These are phyloP conservation scores for Leucosporidium scottii DNA, from an alignment of 768 basidiomycete species.

Conservation along the genomic window DNA sequence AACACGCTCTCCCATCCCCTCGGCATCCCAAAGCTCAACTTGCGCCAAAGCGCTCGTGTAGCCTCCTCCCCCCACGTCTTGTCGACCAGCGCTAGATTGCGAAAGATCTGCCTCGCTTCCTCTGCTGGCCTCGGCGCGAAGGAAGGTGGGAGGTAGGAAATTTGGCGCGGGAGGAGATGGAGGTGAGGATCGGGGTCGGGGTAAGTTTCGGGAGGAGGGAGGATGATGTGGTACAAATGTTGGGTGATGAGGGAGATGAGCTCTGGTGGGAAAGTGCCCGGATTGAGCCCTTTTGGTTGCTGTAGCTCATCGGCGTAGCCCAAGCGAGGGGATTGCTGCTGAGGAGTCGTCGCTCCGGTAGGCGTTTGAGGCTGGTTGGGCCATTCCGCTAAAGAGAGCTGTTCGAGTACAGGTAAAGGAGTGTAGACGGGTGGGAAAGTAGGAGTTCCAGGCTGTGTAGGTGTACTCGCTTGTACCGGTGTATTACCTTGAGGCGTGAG, in stretches of 20 bases:
- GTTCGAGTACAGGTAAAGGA: too few species aligned
- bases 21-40: constrained; percentile 28
- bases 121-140: constrained; percentile 18
- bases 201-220: constrained; percentile 11
- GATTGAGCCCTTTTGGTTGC: not conserved
- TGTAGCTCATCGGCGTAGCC: too few species aligned
- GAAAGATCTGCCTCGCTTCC: constrained; percentile 3
- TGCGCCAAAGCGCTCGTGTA: constrained; percentile 24
- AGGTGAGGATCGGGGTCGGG: constrained; percentile 29
- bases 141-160: constrained; percentile 1
- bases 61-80: constrained; percentile 25
- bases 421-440: too few species aligned
- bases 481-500: too few species aligned
- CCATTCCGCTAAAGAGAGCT: too few species aligned
- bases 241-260: constrained; percentile 30
- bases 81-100: constrained; percentile 16
- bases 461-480: too few species aligned
- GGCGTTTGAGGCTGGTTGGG: not conserved
- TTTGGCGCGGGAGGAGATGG: constrained; percentile 16
- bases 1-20: constrained; percentile 31
- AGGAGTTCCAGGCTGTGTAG: too few species aligned
- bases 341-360: not conserved
- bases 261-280: constrained; percentile 23
- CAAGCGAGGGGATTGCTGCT: too few species aligned
- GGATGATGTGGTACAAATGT: constrained; percentile 23